These are phyloP conservation scores for Davidsoniella neocaledoniae DNA, from an alignment of 2,329 filamentous ascomycete species.

Conservation along the genomic window DNA sequence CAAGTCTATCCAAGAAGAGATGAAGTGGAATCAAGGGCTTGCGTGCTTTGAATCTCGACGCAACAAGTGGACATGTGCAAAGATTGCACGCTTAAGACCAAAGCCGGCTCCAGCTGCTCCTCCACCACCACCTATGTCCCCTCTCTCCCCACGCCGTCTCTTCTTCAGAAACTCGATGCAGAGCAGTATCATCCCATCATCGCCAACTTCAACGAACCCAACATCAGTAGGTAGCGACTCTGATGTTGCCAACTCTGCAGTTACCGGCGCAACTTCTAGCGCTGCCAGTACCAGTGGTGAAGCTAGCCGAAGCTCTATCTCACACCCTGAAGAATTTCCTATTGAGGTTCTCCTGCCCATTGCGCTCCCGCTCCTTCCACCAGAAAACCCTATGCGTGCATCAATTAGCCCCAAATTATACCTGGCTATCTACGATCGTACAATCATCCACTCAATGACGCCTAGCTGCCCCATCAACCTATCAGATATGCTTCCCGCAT, in stretches of 20 bases:
- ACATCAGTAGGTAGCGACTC: constrained; percentile 15
- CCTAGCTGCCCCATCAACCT: constrained; percentile 83
- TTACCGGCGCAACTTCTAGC: neutral
- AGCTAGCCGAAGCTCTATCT: neutral
- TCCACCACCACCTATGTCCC: constrained; percentile 23
- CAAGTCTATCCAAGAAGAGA: constrained; percentile 43
- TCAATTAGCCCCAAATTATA: constrained; percentile 62
- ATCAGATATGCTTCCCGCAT: constrained; percentile 58
- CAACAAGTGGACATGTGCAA: constrained; percentile 74
- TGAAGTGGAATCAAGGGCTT: constrained; percentile 65
- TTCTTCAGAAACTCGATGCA: constrained; percentile 33
- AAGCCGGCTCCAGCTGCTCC: constrained; percentile 23
- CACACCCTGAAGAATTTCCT: constrained; percentile 22
- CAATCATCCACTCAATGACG: constrained; percentile 62
- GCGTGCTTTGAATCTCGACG: constrained; percentile 62
- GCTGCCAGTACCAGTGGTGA: neutral
- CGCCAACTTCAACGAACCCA: constrained; percentile 13
- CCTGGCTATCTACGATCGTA: constrained; percentile 73
- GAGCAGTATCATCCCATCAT: constrained; percentile 21
- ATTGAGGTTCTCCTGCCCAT: constrained; percentile 54
- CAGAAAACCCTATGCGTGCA: constrained; percentile 57
- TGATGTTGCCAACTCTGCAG: constrained; percentile 21
- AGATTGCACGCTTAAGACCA: constrained; percentile 35
- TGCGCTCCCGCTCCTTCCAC: constrained; percentile 54
- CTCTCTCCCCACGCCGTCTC: constrained; percentile 31